phyloP scores from a whole-genome alignment of 495 filamentous ascomycete genomes.

The Penicillium taxi region DNA sequence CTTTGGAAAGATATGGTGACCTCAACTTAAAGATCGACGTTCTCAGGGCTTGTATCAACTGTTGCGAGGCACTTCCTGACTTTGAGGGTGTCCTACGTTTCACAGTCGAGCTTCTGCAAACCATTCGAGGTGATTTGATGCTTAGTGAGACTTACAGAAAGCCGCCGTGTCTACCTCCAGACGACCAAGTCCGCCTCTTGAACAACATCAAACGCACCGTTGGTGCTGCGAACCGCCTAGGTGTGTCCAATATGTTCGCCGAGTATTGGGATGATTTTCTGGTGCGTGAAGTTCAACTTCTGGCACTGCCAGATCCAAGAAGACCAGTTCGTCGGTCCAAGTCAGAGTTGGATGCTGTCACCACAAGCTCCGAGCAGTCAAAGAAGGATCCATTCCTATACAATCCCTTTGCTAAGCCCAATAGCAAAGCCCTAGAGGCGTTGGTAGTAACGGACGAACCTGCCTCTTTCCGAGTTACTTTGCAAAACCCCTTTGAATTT shows the following conservation, averaged over 20 bases:
- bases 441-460: constrained; percentile 69
- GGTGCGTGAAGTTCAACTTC: constrained; percentile 68
- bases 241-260: constrained; percentile 57
- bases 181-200: constrained; percentile 75
- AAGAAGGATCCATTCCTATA: constrained; percentile 83
- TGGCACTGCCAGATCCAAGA: constrained; percentile 41
- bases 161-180: constrained; percentile 60
- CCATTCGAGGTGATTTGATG: constrained; percentile 65
- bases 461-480: constrained; percentile 65
- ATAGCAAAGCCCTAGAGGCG: constrained; percentile 51
- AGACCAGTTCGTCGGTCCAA: constrained; percentile 66
- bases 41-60: constrained; percentile 73
- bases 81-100: constrained; percentile 81
- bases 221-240: constrained; percentile 63
- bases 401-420: constrained; percentile 73
- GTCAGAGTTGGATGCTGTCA: constrained; percentile 58
- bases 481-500: constrained; percentile 93
- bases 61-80: constrained; percentile 89
- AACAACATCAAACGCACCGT: constrained; percentile 81
- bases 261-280: constrained; percentile 98
- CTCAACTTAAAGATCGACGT: constrained; percentile 72
- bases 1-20: constrained; percentile 37
- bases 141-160: constrained; percentile 41
- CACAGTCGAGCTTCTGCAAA: constrained; percentile 73
- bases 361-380: constrained; percentile 39